Base-by-base conservation (phyloP, 768 basidiomycete genomes). In the Lentinula lateritia region DNA sequence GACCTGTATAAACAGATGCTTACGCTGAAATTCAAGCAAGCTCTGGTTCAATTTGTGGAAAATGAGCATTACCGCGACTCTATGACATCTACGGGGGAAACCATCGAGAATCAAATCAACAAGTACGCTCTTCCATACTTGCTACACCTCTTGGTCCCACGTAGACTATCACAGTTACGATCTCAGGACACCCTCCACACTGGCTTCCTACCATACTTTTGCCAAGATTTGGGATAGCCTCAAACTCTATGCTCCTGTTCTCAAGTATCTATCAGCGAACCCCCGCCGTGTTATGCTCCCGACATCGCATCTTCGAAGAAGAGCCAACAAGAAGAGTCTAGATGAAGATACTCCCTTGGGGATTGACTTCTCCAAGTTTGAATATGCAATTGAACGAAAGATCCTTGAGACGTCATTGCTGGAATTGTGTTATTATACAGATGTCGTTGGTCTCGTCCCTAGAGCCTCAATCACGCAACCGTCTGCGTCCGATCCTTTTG, bases 311-410 rank as follows among this genome's bases (percentile, higher is more conserved):
- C 8, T 13, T 15, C 36, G 36, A n/a, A 50, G 39, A 16, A 60
- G 36, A 43, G 23, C 35, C 23, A 63, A 65, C 65, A 64, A 69
- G 56, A 73, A 81, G 63, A 72, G 73, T 45, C 58, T 76, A 5
- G 83, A 87, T 32, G 84, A 85, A 46, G 79, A 81, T 57, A 83
- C 81, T 3, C 82, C 82, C 4, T 65, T 83, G 32, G 87, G 82
- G 12, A 75, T 74, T 9, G 84, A 89, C 67, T 84, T 83, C 59
- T 70, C 79, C 3, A 75, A 74, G 7, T 66, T 84, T 18, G 95
- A 98, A 70, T 98, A 98, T 69, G 96, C 92, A 10, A 85, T 94
- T 55, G 92, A 94, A 63, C 85, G 88, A 41, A 90, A 87, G 57
- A 78, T 98, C 34, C 71, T 98, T 34, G 91, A 95, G 65, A 83